Conservation (phyloP, 73 alveolate species). For the Paramecium bursaria region DNA sequence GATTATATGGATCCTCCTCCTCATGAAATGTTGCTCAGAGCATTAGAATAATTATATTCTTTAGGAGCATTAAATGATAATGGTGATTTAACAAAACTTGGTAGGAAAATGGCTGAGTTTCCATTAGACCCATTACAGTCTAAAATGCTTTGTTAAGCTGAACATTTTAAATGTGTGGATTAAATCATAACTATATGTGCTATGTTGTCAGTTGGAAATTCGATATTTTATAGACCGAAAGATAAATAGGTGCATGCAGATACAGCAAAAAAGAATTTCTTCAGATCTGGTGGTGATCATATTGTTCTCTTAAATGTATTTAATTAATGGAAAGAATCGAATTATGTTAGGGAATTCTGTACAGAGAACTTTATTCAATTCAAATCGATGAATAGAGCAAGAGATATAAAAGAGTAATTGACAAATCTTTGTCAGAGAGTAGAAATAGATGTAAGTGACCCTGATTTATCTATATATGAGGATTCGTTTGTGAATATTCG, state of each 20-base stretch:
- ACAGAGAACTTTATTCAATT: constrained; percentile 96
- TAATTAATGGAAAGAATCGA: constrained; percentile 99
- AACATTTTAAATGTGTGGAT: constrained; percentile 95
- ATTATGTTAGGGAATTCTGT: constrained; percentile 94
- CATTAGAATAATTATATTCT: constrained; percentile 98
- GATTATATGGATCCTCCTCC: constrained; percentile 99
- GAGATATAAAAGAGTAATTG: constrained; percentile 98
- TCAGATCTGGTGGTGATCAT: constrained; percentile 99
- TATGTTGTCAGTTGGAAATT: constrained; percentile 98
- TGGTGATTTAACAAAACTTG: constrained; percentile 98
- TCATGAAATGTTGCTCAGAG: constrained; percentile 83
- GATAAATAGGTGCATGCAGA: constrained; percentile 97
- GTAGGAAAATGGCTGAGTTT: constrained; percentile 99
- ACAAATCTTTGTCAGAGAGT: constrained; percentile 95
- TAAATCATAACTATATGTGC: constrained; percentile 94
- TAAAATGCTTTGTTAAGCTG: constrained; percentile 88
- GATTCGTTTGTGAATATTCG: constrained; percentile 33
- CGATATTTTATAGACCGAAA: constrained; percentile 96
- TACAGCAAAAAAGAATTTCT: constrained; percentile 95
- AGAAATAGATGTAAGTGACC: constrained; percentile 86
- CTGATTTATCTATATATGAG: constrained; percentile 65
- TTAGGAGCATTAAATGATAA: constrained; percentile 99
- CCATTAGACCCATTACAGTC: constrained; percentile 98
- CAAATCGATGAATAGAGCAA: constrained; percentile 98
- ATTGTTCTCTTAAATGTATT: constrained; percentile 95